Evolutionary conservation across 352 stramenopile species (phyloP).

Genomic region (Globisporangium spiculum): DNA sequence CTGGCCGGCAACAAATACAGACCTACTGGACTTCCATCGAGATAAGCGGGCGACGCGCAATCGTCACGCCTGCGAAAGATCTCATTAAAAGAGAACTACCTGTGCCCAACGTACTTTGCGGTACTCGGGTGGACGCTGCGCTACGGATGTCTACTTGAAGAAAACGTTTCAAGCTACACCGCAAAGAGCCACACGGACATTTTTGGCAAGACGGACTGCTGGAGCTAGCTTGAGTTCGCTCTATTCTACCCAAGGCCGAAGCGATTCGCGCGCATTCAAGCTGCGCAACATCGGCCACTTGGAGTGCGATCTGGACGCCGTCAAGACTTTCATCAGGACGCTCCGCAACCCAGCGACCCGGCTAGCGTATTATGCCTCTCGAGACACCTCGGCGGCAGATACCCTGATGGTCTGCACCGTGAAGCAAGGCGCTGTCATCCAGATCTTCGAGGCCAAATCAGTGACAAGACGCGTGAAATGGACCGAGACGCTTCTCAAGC

Average conservation of each 20-base stretch:
- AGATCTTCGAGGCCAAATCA: not conserved
- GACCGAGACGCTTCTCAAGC: slow-evolving; percentile 1
- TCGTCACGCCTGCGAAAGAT: not conserved
- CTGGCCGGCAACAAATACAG: not conserved
- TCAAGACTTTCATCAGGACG: not conserved
- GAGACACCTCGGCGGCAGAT: not conserved
- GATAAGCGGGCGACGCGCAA: not conserved
- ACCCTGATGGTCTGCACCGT: not conserved
- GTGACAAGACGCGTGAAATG: not conserved
- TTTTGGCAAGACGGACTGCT: not conserved
- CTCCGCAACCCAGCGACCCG: not conserved
- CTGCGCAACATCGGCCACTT: slow-evolving; percentile 2
- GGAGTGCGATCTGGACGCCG: not conserved
- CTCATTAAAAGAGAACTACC: not conserved
- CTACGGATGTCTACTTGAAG: not conserved
- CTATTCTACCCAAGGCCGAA: slow-evolving; percentile 21
- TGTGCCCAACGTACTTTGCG: not conserved
- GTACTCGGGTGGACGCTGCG: not conserved
- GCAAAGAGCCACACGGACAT: not conserved
- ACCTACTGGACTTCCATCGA: not conserved
- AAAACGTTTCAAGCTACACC: not conserved
- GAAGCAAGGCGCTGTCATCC: not conserved
- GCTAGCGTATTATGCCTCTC: not conserved
- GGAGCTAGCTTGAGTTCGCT: slow-evolving; percentile 19
- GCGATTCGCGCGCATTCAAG: slow-evolving; percentile 9